phyloP scores from a whole-genome alignment of 371 early-diverging fungal genomes.

The Mortierella sp. region DNA sequence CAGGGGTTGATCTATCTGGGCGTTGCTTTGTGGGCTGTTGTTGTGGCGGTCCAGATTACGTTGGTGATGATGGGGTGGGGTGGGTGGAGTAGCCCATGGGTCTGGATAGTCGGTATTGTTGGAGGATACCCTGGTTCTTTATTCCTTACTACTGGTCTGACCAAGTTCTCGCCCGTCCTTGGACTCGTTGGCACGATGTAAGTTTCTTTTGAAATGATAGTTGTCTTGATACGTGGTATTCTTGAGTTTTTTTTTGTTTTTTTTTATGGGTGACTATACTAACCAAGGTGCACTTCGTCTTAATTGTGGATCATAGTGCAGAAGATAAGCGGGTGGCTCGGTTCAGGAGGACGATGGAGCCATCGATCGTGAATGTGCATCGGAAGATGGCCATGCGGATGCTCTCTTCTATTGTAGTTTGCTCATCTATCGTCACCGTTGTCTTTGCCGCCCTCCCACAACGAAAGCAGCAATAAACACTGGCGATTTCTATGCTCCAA shows the following conservation, averaged over 20 bases:
- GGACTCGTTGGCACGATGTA: constrained; percentile 53
- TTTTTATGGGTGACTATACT: not conserved
- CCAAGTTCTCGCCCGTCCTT: constrained; percentile 46
- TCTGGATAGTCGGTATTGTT: constrained; percentile 35
- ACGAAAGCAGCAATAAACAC: not conserved
- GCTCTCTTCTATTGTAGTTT: constrained; percentile 4
- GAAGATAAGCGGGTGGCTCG: constrained; percentile 9
- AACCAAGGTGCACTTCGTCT: not conserved
- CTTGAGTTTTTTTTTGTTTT: not conserved
- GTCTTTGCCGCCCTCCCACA: constrained; percentile 26
- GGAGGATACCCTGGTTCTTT: constrained; percentile 44
- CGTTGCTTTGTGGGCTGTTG: constrained; percentile 18
- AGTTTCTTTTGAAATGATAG: not conserved
- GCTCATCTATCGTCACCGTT: constrained; percentile 10
- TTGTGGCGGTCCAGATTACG: constrained; percentile 33
- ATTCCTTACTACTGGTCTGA: constrained; percentile 42
- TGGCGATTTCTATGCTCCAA: too few relatives aligned
- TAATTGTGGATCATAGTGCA: not conserved
- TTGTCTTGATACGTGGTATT: not conserved
- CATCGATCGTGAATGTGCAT: constrained; percentile 12
- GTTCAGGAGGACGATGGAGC: constrained; percentile 14
- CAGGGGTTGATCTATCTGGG: constrained; percentile 38
- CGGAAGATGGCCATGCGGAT: constrained; percentile 19
- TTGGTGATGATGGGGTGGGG: constrained; percentile 36
- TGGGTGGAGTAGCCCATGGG: constrained; percentile 52